A percentile compares a stretch with the other conserved stretches of the same genome.
Conservation (phyloP, 768 basidiomycete genomes). For the Vishniacozyma victoriae region DNA sequence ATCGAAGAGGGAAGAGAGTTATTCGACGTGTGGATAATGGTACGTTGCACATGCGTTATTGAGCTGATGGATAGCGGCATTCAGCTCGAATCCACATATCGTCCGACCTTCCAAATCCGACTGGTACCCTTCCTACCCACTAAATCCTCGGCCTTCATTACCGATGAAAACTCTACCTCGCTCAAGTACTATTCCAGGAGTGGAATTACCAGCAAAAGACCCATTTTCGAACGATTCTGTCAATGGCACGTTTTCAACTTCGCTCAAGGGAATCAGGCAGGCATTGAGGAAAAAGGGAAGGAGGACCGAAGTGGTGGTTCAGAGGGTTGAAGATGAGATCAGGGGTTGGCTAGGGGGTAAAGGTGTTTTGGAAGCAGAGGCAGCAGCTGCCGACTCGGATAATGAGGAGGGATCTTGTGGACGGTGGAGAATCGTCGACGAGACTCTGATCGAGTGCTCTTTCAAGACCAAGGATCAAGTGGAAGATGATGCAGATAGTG, state of each 20-base stretch:
- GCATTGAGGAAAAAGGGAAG: conserved; percentile 33
- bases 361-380: not conserved
- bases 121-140: conserved; percentile 30
- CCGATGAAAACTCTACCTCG: conserved; percentile 19
- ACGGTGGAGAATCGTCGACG: conserved; percentile 18
- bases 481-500: not conserved
- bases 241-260: conserved; percentile 34
- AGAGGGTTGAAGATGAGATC: conserved; percentile 25
- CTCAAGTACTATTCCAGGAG: conserved; percentile 25
- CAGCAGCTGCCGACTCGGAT: not conserved
- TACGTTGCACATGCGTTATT: conserved; percentile 13
- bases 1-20: conserved; percentile 35
- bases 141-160: conserved; percentile 31
- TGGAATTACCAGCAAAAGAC: conserved; percentile 2
- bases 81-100: conserved; percentile 41
- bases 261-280: conserved; percentile 39
- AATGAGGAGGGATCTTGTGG: not conserved
- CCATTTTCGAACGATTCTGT: conserved; percentile 21
- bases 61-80: conserved; percentile 21
- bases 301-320: conserved; percentile 34
- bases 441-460: conserved; percentile 5
- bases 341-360: conserved; percentile 34
- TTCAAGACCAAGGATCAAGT: not conserved
- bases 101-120: conserved; percentile 29
- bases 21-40: conserved; percentile 43